Evolutionary conservation across 257 asterid genomes (phyloP).

Genomic region (Vinca minor): DNA sequence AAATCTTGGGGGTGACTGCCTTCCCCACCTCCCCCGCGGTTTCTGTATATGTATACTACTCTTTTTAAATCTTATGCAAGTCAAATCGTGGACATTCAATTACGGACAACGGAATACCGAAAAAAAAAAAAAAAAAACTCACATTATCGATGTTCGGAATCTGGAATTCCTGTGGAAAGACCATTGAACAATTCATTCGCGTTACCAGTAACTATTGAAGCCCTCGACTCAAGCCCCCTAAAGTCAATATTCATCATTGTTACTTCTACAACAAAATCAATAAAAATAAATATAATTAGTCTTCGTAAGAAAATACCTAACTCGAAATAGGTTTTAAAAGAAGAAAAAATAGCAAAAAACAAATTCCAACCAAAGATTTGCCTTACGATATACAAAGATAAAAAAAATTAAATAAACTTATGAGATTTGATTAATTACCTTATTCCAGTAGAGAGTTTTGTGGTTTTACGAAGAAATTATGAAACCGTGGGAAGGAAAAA

Average conservation of each 20-base stretch:
- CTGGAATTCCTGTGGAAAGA: slow-evolving; percentile 41
- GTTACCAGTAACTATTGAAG: slow-evolving; percentile 38
- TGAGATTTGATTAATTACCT: neutral
- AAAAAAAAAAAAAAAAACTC: too few species aligned
- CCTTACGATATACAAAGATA: neutral
- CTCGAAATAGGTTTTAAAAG: neutral
- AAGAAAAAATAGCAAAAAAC: too few species aligned
- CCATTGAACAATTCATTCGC: slow-evolving; percentile 36
- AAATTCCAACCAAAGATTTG: neutral
- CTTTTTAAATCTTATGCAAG: too few species aligned
- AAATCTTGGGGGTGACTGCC: too few species aligned
- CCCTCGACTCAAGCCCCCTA: slow-evolving; percentile 59
- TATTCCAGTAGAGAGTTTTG: neutral
- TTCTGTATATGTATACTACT: too few species aligned
- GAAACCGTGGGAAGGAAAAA: neutral
- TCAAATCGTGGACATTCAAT: too few species aligned
- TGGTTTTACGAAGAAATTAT: neutral
- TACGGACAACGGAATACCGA: too few species aligned
- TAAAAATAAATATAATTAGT: neutral
- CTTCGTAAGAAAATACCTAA: too few species aligned
- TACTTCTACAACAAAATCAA: neutral
- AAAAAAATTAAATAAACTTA: neutral
- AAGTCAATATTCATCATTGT: slow-evolving; percentile 68
- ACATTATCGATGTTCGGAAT: slow-evolving; percentile 62
- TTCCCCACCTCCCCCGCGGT: too few species aligned